Evolutionary conservation across 2,329 filamentous ascomycete genomes (phyloP).

Genomic region (Pseudogymnoascus sp.): DNA sequence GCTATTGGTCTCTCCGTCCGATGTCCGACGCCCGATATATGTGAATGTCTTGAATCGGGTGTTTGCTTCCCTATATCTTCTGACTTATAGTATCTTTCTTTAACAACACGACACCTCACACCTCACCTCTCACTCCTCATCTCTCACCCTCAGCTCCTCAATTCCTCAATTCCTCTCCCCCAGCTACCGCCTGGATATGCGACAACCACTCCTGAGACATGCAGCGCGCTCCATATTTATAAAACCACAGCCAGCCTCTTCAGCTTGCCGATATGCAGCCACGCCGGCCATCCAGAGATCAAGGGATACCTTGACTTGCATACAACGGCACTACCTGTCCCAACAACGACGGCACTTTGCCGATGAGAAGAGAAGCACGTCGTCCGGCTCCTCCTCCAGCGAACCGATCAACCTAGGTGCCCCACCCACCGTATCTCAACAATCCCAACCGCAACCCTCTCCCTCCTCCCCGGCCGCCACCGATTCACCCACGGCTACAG

Average conservation of each 20-base stretch:
- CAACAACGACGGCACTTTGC: constrained; percentile 23
- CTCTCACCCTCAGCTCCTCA: not conserved
- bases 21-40: not conserved
- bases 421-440: constrained; percentile 11
- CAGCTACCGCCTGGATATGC: constrained; percentile 14
- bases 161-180: constrained; percentile 13
- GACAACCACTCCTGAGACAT: constrained; percentile 7
- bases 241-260: constrained; percentile 18
- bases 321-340: constrained; percentile 35
- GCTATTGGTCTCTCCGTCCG: not conserved
- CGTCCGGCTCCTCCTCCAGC: constrained; percentile 12
- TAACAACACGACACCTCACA: constrained; percentile 15
- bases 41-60: not conserved
- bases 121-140: constrained; percentile 11
- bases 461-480: constrained; percentile 8
- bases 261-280: constrained; percentile 20
- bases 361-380: constrained; percentile 24
- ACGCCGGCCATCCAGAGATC: constrained; percentile 11
- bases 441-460: constrained; percentile 7
- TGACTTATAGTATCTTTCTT: not conserved
- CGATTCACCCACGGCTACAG: constrained; percentile 1
- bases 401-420: constrained; percentile 9
- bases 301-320: constrained; percentile 30
- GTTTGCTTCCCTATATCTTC: not conserved
- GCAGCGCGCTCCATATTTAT: constrained; percentile 8